Evolutionary conservation across 2,329 filamentous ascomycete genomes (phyloP).

Genomic region (Nakataea oryzae): DNA sequence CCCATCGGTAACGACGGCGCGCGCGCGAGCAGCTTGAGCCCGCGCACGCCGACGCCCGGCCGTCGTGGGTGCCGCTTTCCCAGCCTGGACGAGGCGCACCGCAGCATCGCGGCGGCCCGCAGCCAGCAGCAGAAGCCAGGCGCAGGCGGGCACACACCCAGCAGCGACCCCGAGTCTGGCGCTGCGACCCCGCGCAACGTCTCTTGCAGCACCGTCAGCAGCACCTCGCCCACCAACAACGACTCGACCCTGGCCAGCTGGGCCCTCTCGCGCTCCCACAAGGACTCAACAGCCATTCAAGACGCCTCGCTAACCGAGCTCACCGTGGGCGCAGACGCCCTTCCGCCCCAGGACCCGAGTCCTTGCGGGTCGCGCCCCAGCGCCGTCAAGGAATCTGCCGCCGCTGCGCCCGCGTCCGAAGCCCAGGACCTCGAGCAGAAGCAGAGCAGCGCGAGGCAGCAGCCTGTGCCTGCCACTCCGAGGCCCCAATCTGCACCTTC

Average conservation of each 20-base stretch:
- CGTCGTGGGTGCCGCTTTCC: conserved; percentile 22
- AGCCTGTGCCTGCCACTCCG: background rate
- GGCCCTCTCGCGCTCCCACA: background rate
- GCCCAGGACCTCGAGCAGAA: background rate
- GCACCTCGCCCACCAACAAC: background rate
- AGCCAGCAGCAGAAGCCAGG: background rate
- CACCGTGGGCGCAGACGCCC: background rate
- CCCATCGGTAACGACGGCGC: too few species aligned
- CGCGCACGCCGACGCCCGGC: background rate
- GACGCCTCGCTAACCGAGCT: background rate
- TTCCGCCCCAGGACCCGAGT: background rate
- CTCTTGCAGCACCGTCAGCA: conserved; percentile 1
- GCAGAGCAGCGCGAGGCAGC: background rate
- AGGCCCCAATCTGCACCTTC: background rate
- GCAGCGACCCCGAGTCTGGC: conserved; percentile 3
- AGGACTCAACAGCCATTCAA: background rate
- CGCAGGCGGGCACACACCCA: background rate
- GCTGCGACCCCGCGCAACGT: conserved; percentile 2
- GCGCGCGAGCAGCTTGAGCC: background rate
- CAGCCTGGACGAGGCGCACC: conserved; percentile 25
- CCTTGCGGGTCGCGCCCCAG: background rate
- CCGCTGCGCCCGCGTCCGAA: background rate
- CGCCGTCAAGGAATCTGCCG: background rate
- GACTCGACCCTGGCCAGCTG: background rate
- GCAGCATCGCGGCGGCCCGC: conserved; percentile 20